These are phyloP conservation scores for Hippophae rhamnoides DNA, from an alignment of 306 rosid species.

Conservation along the genomic window DNA sequence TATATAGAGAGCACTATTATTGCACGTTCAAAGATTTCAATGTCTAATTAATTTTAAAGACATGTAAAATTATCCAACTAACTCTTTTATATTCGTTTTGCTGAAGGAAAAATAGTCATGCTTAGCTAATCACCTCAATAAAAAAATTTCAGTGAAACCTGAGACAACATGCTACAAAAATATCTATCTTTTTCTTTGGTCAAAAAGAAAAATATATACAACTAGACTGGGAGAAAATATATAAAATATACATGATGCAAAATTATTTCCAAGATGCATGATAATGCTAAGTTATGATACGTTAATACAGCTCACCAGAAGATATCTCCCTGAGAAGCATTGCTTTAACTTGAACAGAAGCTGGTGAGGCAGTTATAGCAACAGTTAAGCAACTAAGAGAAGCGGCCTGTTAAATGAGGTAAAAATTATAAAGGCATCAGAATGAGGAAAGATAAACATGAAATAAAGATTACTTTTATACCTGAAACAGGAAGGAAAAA, in stretches of 20 bases:
- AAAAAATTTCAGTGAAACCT: no score
- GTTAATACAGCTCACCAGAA: conserved; percentile 33
- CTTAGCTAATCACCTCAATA: no score
- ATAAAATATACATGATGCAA: background rate
- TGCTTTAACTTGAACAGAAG: conserved; percentile 52
- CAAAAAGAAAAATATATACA: background rate
- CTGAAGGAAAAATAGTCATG: no score
- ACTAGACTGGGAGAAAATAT: background rate
- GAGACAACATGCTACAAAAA: no score
- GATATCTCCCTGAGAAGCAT: conserved; percentile 57
- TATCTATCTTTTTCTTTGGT: no score
- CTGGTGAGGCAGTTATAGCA: conserved; percentile 60
- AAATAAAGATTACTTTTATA: background rate
- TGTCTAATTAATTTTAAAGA: background rate
- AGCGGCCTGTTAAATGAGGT: conserved; percentile 44
- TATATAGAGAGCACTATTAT: background rate
- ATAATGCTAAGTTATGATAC: background rate
- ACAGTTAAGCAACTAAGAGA: conserved; percentile 70
- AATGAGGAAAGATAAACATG: conserved; percentile 2
- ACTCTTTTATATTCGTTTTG: no score
- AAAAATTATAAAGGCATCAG: conserved; percentile 13
- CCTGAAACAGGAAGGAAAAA: background rate
- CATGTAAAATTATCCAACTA: background rate
- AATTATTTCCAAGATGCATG: background rate
- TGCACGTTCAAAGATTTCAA: background rate